These are phyloP conservation scores for Endothia cerciana DNA, from an alignment of 2,329 filamentous ascomycete genomes.

Conservation along the genomic window DNA sequence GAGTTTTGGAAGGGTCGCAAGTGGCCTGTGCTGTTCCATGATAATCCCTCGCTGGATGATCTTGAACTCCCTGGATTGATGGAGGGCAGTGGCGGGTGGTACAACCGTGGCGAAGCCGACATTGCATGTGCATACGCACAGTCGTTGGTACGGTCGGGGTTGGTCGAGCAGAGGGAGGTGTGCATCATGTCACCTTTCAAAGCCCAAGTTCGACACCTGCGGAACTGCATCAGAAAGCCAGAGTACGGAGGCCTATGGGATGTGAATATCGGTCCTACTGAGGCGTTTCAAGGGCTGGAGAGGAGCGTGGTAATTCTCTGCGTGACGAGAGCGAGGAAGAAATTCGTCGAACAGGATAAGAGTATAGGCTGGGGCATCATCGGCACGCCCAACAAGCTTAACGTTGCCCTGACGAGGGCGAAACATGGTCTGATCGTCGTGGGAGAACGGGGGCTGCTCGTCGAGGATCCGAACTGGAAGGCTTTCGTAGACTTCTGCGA, in stretches of 20 bases:
- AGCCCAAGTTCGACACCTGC: constrained; percentile 31
- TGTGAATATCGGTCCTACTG: constrained; percentile 34
- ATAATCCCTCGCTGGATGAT: constrained; percentile 31
- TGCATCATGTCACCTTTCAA: constrained; percentile 35
- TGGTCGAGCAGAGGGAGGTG: constrained; percentile 29
- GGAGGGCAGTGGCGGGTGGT: constrained; percentile 31
- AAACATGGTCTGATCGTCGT: constrained; percentile 33
- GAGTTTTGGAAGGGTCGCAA: constrained; percentile 28
- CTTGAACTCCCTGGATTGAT: constrained; percentile 28
- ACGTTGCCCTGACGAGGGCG: constrained; percentile 34
- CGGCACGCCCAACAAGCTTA: constrained; percentile 31
- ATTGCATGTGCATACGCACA: constrained; percentile 30
- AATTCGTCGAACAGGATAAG: constrained; percentile 32
- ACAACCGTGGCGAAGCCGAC: constrained; percentile 31
- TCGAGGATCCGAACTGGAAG: constrained; percentile 29
- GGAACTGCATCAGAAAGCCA: constrained; percentile 21
- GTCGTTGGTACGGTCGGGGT: constrained; percentile 17
- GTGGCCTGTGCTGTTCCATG: constrained; percentile 33
- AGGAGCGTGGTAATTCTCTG: constrained; percentile 34
- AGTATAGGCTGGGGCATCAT: constrained; percentile 32
- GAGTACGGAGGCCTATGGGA: constrained; percentile 24
- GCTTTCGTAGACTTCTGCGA: constrained; percentile 29
- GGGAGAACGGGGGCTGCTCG: constrained; percentile 29
- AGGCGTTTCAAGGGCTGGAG: constrained; percentile 35
- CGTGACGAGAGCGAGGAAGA: constrained; percentile 30